Conservation (phyloP, 352 stramenopile species). For the Thraustochytrium sp. region DNA sequence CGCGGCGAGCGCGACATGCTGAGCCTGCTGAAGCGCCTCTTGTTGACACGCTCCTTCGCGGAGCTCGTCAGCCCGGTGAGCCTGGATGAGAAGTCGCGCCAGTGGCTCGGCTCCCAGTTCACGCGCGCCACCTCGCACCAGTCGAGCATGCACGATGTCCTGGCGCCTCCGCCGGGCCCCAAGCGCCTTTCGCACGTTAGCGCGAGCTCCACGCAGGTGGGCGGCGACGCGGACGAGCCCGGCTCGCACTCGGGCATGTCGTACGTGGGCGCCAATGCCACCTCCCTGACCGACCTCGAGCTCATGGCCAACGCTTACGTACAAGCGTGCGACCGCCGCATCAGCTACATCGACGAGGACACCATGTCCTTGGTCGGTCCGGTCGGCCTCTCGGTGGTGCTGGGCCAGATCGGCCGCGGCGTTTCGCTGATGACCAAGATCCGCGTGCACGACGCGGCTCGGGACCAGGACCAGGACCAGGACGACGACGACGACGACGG, state of each 20-base stretch:
- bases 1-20: neutral
- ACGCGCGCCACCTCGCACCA: neutral
- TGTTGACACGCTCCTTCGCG: conserved; percentile 25
- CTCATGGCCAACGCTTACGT: neutral
- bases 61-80: neutral
- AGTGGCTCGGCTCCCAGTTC: conserved; percentile 22
- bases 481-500: neutral
- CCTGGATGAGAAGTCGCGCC: neutral
- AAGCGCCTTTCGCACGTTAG: neutral
- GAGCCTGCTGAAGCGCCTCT: neutral
- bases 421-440: neutral
- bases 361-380: neutral
- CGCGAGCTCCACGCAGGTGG: neutral
- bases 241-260: neutral
- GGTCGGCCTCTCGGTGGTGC: neutral
- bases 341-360: conserved; percentile 1
- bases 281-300: neutral
- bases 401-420: neutral
- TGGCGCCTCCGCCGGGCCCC: neutral
- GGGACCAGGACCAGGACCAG: neutral
- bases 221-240: neutral
- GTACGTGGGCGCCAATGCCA: neutral
- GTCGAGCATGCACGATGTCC: neutral
- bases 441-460: neutral
- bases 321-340: neutral